Base-by-base conservation (phyloP, 1,139 yeast genomes). In the Petasospora fabianii region DNA sequence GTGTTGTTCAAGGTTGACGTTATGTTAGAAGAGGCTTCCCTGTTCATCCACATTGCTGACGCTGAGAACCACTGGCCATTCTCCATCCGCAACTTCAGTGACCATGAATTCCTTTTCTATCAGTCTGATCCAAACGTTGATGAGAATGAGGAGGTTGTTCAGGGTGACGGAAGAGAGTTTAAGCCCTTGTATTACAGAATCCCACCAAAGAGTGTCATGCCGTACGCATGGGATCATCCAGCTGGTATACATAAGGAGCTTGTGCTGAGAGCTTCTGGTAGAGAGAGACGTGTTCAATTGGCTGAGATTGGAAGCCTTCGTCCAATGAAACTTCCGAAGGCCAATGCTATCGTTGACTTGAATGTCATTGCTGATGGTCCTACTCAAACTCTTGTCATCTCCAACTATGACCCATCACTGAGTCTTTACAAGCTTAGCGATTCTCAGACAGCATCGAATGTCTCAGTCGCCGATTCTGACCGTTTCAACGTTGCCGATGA, bases 311-410 rank as follows among this genome's bases (percentile, higher is more conserved):
- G 99, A 19, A 83, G 82, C 46, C 68, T 88, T 47, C 80, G 80
- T 43, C 97, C 97, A 1, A 86, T 92, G 77, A 76, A 87, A 51
- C 56, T 85, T 19, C 85, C 88, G 3, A 68, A 66, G 11, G 60
- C 61, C 2, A 56, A 56, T n/a, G 63, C 68, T 2, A 75, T 80
- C 38, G 90, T 87, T 24, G 97, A 90, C 55, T 67, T 92, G 54
- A 87, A 88, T 58, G 97, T 92, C 29, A 82, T 88, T 34, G 98
- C 97, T 0, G 97, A 92, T 65, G 98, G 97, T 0, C 96, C 97
- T 0, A 80, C 92, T 0, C 97, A 88, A 58, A 82, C 96, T 0
- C 70, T 92, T 50, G 82, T 88, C 3, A 80, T 92, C 7, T 77
- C 95, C 1, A 80, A 85, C 44, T 87, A 87, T 56, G 95, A 86